Evolutionary conservation across 139 green algal genomes (phyloP).

Genomic region (Micractinium conductrix): DNA sequence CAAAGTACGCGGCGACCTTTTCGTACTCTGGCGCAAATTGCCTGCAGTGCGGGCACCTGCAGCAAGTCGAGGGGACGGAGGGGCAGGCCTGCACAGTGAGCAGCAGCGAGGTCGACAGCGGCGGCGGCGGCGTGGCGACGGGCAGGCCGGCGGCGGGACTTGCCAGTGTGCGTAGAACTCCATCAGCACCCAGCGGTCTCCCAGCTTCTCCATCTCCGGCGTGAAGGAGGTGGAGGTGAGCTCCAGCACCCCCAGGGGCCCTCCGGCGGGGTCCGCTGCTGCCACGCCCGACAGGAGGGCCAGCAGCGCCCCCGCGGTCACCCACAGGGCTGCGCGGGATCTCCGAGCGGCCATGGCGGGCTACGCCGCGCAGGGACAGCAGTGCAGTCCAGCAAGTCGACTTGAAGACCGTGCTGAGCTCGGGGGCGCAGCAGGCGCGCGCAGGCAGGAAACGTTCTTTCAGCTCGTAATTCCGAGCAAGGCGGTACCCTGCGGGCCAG

Average conservation of each 20-base stretch:
- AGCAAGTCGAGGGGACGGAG: not conserved
- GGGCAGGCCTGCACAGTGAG: too few relatives aligned
- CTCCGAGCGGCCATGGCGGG: too few relatives aligned
- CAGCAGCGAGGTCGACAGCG: not conserved
- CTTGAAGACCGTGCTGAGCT: too few relatives aligned
- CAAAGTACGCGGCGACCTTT: conserved; percentile 54
- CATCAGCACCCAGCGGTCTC: conserved; percentile 31
- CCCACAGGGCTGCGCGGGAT: too few relatives aligned
- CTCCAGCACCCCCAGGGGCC: conserved; percentile 14
- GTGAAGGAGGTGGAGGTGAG: conserved; percentile 4
- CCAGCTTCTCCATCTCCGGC: not conserved
- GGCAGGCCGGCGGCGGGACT: not conserved
- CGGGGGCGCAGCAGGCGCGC: too few relatives aligned
- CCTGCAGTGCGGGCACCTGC: conserved; percentile 63
- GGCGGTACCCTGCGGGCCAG: too few relatives aligned
- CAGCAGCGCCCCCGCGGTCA: not conserved
- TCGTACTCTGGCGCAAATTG: conserved; percentile 66
- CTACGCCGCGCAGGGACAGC: too few relatives aligned
- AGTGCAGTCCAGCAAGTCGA: too few relatives aligned
- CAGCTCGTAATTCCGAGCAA: too few relatives aligned
- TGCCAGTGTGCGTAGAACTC: conserved; percentile 53
- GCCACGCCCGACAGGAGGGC: too few relatives aligned
- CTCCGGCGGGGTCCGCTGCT: too few relatives aligned
- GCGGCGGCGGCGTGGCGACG: not conserved
- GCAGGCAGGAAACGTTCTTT: too few relatives aligned